A percentile compares a stretch with the other conserved stretches of the same genome.
Evolutionary conservation across 371 early-diverging fungal genomes (phyloP).

Genomic region (Mucor lusitanicus): DNA sequence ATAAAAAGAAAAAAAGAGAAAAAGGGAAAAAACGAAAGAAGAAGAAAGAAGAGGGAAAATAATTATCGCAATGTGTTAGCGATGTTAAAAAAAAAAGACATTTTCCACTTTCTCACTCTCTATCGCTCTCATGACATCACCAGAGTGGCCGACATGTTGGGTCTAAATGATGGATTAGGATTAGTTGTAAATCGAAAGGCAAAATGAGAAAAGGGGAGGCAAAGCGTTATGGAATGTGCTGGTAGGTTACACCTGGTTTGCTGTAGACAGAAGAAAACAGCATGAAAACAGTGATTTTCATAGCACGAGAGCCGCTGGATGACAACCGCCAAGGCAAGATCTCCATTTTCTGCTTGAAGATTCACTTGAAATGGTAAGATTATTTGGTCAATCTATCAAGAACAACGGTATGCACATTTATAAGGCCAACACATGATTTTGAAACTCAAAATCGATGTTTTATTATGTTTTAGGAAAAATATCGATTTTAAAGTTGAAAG

Average conservation of each 20-base stretch:
- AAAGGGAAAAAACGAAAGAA: not conserved
- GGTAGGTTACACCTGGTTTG: not conserved
- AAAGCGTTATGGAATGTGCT: not conserved
- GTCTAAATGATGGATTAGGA: not conserved
- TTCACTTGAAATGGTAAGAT: not conserved
- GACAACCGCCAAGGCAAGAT: not conserved
- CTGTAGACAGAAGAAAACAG: not conserved
- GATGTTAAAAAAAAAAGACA: not conserved
- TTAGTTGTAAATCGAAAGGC: not conserved
- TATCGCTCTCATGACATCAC: conserved; percentile 9
- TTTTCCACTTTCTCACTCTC: too few species aligned
- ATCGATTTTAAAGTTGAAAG: not conserved
- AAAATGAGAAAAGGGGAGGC: not conserved
- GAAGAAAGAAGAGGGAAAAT: not conserved
- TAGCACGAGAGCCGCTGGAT: not conserved
- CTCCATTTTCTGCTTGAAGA: not conserved
- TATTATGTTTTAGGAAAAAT: not conserved
- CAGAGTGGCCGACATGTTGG: conserved; percentile 1
- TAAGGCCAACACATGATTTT: not conserved
- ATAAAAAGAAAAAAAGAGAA: not conserved
- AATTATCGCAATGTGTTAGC: not conserved
- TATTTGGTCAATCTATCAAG: not conserved
- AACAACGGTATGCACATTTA: not conserved
- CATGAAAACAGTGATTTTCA: too few species aligned
- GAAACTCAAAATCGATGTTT: not conserved